These are phyloP conservation scores for Pigoraptor vietnamica DNA, from an alignment of 78 protist species.

Conservation along the genomic window DNA sequence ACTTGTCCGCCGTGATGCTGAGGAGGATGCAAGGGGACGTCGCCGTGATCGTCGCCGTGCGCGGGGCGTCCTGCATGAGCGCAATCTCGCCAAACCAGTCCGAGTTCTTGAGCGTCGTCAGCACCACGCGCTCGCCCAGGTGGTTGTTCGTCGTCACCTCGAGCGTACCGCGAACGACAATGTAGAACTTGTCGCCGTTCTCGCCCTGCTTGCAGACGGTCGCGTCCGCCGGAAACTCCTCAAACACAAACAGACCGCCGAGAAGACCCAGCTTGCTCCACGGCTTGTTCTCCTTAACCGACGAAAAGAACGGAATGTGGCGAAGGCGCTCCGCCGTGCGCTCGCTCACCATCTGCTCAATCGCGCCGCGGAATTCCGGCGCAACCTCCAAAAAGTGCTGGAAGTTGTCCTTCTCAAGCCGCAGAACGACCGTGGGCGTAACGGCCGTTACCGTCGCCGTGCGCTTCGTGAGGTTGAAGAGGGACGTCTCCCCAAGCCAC, in stretches of 20 bases:
- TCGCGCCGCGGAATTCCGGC: not conserved
- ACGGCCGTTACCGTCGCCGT: not conserved
- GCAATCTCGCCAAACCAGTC: not conserved
- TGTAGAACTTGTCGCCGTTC: not conserved
- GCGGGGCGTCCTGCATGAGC: not conserved
- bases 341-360: not conserved
- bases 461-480: not conserved
- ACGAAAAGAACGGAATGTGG: not conserved
- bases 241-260: not conserved
- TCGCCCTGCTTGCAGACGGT: not conserved
- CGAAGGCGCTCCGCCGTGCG: not conserved
- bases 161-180: not conserved
- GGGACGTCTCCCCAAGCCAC: not conserved
- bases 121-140: not conserved
- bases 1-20: conserved; percentile 1
- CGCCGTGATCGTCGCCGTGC: not conserved
- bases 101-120: not conserved
- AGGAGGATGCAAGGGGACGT: not conserved
- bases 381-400: not conserved
- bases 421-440: not conserved
- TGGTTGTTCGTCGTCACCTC: not conserved
- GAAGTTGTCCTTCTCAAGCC: not conserved
- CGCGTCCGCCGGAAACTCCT: not conserved
- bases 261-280: not conserved
- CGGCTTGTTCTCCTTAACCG: not conserved